These are phyloP conservation scores for Xylaria arbuscula DNA, from an alignment of 2,329 filamentous ascomycete genomes.

Conservation along the genomic window DNA sequence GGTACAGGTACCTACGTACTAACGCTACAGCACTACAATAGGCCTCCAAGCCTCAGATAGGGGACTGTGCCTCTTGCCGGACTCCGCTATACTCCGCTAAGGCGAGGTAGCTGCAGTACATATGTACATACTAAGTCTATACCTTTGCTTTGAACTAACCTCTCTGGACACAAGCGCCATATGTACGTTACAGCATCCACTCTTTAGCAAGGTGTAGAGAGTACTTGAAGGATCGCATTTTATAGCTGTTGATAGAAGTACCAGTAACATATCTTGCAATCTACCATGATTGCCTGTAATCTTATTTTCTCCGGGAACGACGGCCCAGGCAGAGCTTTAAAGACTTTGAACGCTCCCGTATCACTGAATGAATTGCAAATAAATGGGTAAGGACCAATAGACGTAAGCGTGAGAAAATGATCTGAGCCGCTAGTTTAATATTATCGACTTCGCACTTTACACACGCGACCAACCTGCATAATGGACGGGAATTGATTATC, in stretches of 20 bases:
- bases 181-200: not conserved
- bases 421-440: too few species aligned
- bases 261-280: not conserved
- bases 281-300: constrained; percentile 23
- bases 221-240: not conserved
- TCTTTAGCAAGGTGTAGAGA: too few species aligned
- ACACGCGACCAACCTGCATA: too few species aligned
- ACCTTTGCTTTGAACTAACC: not conserved
- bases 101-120: not conserved
- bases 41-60: not conserved
- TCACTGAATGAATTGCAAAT: not conserved
- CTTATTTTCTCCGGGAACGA: constrained; percentile 14
- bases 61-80: constrained; percentile 1
- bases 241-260: not conserved
- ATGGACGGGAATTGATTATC: too few species aligned
- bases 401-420: too few species aligned
- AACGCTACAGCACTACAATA: not conserved
- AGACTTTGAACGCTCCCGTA: not conserved
- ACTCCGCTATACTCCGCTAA: not conserved
- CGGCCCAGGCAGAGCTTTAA: not conserved
- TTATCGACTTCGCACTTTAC: too few species aligned
- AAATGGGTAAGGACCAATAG: not conserved
- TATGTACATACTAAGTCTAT: too few species aligned
- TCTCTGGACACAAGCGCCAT: not conserved
- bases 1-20: not conserved